These are phyloP conservation scores for Prillingera fragicola DNA, from an alignment of 1,284 basidiomycete species.

Conservation along the genomic window DNA sequence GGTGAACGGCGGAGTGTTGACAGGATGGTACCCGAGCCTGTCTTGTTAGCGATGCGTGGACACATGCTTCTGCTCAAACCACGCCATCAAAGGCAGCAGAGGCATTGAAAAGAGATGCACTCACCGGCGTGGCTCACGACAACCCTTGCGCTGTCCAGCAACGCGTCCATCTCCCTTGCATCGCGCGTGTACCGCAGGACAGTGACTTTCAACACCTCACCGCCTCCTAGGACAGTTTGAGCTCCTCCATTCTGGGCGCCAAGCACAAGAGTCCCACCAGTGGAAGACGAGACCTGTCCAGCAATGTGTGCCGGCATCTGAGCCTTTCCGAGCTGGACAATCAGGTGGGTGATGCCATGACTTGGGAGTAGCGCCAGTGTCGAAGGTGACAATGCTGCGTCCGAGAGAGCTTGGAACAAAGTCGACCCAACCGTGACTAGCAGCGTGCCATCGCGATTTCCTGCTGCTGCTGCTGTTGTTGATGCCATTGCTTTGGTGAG, in stretches of 20 bases:
- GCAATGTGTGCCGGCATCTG: conserved; percentile 44
- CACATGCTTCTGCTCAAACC: too few species aligned
- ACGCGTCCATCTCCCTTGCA: conserved; percentile 53
- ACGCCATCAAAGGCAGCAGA: not conserved
- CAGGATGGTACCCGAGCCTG: conserved; percentile 91
- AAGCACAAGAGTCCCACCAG: conserved; percentile 22
- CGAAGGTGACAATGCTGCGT: conserved; percentile 56
- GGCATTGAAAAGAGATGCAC: conserved; percentile 33
- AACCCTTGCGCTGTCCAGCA: conserved; percentile 63
- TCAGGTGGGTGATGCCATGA: conserved; percentile 57
- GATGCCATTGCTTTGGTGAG: not conserved
- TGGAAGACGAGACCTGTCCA: too few species aligned
- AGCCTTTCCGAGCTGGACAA: conserved; percentile 69
- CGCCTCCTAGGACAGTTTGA: conserved; percentile 37
- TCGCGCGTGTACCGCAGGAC: conserved; percentile 68
- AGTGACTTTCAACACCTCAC: conserved; percentile 56
- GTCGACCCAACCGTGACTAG: conserved; percentile 92
- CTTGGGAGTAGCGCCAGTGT: conserved; percentile 56
- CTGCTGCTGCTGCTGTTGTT: not conserved
- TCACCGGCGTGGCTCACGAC: conserved; percentile 90
- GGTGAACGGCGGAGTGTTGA: conserved; percentile 65
- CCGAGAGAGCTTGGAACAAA: conserved; percentile 66
- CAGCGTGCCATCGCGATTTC: conserved; percentile 34
- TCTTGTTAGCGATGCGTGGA: conserved; percentile 4
- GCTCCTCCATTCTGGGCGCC: conserved; percentile 4